Evolutionary conservation across 148 eudicot species (phyloP).

Genomic region (Persicaria maculosa): DNA sequence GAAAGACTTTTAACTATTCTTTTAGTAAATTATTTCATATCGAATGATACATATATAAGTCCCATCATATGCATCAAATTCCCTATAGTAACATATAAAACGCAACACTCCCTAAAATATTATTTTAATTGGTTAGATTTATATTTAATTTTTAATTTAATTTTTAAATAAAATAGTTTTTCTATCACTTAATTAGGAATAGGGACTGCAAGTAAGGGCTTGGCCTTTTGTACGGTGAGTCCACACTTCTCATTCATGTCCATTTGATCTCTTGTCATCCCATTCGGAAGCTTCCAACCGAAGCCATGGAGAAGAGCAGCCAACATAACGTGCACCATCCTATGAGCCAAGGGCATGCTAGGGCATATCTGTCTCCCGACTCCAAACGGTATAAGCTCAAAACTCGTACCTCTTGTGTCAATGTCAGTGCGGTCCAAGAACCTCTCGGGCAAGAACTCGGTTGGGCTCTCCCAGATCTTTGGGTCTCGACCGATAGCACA

Average conservation of each 20-base stretch:
- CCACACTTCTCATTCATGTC: conserved; percentile 34
- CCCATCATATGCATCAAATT: too few species aligned
- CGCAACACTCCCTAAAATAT: too few species aligned
- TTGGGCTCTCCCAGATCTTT: not conserved
- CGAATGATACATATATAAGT: too few species aligned
- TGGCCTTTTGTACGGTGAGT: conserved; percentile 22
- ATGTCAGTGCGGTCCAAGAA: conserved; percentile 23
- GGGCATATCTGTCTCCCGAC: conserved; percentile 37
- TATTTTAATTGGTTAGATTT: too few species aligned
- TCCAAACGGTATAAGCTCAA: conserved; percentile 51
- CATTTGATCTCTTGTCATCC: conserved; percentile 8
- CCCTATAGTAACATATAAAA: too few species aligned
- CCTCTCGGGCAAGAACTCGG: conserved; percentile 39
- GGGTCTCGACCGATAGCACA: too few species aligned
- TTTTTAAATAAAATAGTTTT: too few species aligned
- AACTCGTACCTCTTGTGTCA: conserved; percentile 38
- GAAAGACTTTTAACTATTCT: too few species aligned
- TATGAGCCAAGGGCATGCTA: conserved; percentile 29
- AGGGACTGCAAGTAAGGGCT: not conserved
- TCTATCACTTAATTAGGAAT: not conserved
- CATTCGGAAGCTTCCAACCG: conserved; percentile 32
- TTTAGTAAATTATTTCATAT: too few species aligned
- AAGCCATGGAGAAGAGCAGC: conserved; percentile 19
- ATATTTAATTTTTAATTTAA: too few species aligned
- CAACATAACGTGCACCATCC: not conserved